Percentiles rank a stretch among this genome's conserved stretches.
Conservation (phyloP, 2,329 filamentous ascomycete species). For the Purpureocillium lavendulum region DNA sequence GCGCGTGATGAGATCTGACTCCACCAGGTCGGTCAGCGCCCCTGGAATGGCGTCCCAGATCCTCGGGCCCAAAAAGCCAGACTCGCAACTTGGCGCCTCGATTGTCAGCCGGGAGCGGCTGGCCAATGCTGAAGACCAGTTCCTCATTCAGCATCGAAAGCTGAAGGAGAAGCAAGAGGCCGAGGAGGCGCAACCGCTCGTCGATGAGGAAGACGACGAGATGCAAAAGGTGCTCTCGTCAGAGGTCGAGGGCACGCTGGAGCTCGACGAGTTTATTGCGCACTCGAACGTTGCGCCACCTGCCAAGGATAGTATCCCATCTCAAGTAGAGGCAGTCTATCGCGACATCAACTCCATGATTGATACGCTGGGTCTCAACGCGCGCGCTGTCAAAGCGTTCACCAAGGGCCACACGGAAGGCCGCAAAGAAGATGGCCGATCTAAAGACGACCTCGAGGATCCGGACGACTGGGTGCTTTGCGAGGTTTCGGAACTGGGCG, state of each 20-base stretch:
- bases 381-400: slow-evolving; percentile 54
- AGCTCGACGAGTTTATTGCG: slow-evolving; percentile 60
- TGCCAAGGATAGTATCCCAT: slow-evolving; percentile 48
- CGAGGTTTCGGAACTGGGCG: slow-evolving; percentile 63
- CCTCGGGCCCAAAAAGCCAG: slow-evolving; percentile 31
- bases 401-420: slow-evolving; percentile 58
- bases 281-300: slow-evolving; percentile 46
- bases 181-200: slow-evolving; percentile 47
- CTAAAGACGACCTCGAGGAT: slow-evolving; percentile 59
- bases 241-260: slow-evolving; percentile 52
- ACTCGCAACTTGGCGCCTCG: slow-evolving; percentile 27
- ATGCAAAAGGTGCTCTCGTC: slow-evolving; percentile 54
- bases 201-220: slow-evolving; percentile 62
- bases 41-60: slow-evolving; percentile 51
- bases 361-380: slow-evolving; percentile 82
- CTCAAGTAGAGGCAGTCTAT: slow-evolving; percentile 60
- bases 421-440: slow-evolving; percentile 44
- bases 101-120: slow-evolving; percentile 27
- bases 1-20: slow-evolving; percentile 39
- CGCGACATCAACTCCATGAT: slow-evolving; percentile 90
- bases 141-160: slow-evolving; percentile 41
- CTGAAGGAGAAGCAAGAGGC: slow-evolving; percentile 46
- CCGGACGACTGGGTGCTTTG: slow-evolving; percentile 64
- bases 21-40: slow-evolving; percentile 49
- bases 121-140: slow-evolving; percentile 33